These are phyloP conservation scores for Xylaria bambusicola DNA, from an alignment of 495 filamentous ascomycete species.

Conservation along the genomic window DNA sequence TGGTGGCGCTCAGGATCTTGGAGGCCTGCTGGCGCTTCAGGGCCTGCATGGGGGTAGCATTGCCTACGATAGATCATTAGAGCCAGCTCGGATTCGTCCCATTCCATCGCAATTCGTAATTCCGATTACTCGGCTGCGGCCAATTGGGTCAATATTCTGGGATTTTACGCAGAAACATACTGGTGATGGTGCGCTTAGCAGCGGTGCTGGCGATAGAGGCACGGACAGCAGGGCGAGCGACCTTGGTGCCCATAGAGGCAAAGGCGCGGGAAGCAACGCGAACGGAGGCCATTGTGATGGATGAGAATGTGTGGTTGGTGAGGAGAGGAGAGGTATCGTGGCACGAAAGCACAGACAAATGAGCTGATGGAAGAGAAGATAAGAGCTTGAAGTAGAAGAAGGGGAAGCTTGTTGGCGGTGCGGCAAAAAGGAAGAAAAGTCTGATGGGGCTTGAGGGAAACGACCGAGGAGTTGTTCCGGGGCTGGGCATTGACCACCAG, in stretches of 20 bases:
- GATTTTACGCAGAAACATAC: conserved; percentile 39
- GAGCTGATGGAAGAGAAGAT: conserved; percentile 35
- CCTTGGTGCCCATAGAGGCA: conserved; percentile 73
- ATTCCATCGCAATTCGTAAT: conserved; percentile 15
- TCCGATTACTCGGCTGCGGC: conserved; percentile 3
- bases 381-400: conserved; percentile 35
- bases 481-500: conserved; percentile 22
- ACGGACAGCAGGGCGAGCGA: conserved; percentile 68
- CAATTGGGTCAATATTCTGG: too few relatives aligned
- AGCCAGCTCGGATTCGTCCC: conserved; percentile 4
- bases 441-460: conserved; percentile 36
- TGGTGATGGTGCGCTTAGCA: conserved; percentile 69
- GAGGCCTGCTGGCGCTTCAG: conserved; percentile 68
- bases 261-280: conserved; percentile 67
- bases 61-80: conserved; percentile 41
- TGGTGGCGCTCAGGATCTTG: conserved; percentile 64
- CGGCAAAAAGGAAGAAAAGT: conserved; percentile 42
- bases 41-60: conserved; percentile 57
- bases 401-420: conserved; percentile 40
- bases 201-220: conserved; percentile 57
- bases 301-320: conserved; percentile 41
- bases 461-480: conserved; percentile 28
- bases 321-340: conserved; percentile 42
- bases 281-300: conserved; percentile 71
- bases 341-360: conserved; percentile 27